These are phyloP conservation scores for Chiua sp. DNA, from an alignment of 1,284 basidiomycete species.

Conservation along the genomic window DNA sequence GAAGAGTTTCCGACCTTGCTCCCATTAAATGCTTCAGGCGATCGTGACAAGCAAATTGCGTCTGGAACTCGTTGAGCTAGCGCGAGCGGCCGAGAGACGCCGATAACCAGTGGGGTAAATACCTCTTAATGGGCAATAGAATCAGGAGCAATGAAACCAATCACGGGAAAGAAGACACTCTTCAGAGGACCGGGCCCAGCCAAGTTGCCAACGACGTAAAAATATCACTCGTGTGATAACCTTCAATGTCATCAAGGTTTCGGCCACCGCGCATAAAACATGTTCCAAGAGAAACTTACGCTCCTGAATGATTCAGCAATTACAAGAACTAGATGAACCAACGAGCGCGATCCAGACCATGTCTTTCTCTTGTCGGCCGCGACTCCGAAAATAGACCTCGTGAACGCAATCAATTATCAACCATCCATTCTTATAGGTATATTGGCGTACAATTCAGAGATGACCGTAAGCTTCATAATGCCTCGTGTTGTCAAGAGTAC, in stretches of 20 bases:
- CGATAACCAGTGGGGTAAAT: neutral
- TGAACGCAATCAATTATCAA: neutral
- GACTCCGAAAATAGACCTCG: neutral
- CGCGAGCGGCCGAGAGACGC: neutral
- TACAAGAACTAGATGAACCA: neutral
- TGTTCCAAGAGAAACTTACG: neutral
- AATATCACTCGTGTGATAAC: neutral
- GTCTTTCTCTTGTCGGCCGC: neutral
- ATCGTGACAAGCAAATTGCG: neutral
- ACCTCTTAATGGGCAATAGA: neutral
- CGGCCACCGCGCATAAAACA: neutral
- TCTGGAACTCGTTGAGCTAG: neutral
- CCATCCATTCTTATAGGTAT: neutral
- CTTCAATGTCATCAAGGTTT: neutral
- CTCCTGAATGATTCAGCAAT: neutral
- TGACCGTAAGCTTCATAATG: neutral
- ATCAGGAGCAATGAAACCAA: neutral
- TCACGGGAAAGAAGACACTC: neutral
- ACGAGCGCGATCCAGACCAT: neutral
- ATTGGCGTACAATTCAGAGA: neutral
- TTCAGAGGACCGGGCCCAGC: neutral
- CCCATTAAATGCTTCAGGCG: neutral
- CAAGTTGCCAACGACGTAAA: neutral
- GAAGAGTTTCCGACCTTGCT: constrained; percentile 6
- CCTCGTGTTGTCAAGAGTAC: neutral